Percentiles rank a stretch among this genome's conserved stretches.
phyloP scores from a whole-genome alignment of 75 land plant genomes.

The Selaginella tamariscina region DNA sequence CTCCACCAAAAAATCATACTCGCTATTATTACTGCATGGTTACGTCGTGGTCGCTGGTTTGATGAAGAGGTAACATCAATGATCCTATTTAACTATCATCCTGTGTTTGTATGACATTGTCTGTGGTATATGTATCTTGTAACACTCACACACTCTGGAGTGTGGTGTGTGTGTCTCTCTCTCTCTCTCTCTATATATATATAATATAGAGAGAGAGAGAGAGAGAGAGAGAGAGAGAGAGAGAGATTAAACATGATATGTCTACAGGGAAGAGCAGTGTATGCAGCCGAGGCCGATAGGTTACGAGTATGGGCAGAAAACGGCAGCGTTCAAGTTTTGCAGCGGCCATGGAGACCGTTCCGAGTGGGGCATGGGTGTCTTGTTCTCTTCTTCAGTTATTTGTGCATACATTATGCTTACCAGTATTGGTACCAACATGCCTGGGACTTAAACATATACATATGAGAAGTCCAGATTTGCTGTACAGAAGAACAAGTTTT shows the following conservation, averaged over 20 bases:
- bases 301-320: conserved; percentile 87
- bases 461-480: too few species aligned
- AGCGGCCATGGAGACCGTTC: conserved; percentile 91
- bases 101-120: background rate
- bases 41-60: conserved; percentile 94
- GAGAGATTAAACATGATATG: too few species aligned
- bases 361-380: conserved; percentile 87
- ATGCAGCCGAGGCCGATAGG: conserved; percentile 95
- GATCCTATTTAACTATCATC: background rate
- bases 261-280: conserved; percentile 89
- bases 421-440: conserved; percentile 27
- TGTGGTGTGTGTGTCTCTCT: too few species aligned
- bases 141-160: too few species aligned
- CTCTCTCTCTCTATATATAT: too few species aligned
- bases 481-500: too few species aligned
- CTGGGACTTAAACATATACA: conserved; percentile 59
- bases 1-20: conserved; percentile 89
- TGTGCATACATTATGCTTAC: conserved; percentile 91
- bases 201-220: too few species aligned
- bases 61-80: conserved; percentile 66
- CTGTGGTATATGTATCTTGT: too few species aligned
- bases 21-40: conserved; percentile 86
- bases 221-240: too few species aligned
- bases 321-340: conserved; percentile 73
- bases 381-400: conserved; percentile 83